Evolutionary conservation across 768 basidiomycete species (phyloP).

Genomic region (Lepiota venenata): DNA sequence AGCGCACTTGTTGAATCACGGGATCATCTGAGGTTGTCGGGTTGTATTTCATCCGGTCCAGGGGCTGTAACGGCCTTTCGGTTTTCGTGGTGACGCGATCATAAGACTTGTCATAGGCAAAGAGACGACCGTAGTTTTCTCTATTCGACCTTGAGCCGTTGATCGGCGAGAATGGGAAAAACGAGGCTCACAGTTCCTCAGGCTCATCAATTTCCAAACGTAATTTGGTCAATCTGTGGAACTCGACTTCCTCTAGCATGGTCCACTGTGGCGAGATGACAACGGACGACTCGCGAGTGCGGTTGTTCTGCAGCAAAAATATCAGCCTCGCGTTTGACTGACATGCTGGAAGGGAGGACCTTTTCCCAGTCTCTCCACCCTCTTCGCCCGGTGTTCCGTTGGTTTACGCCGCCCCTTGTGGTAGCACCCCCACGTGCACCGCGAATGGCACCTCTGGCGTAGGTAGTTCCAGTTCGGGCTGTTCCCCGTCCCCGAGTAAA

Average conservation of each 20-base stretch:
- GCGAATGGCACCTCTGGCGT: conserved; percentile 44
- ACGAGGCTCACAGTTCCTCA: conserved; percentile 72
- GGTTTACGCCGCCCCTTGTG: conserved; percentile 36
- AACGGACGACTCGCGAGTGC: conserved; percentile 89
- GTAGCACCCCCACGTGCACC: conserved; percentile 46
- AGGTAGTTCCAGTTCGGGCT: conserved; percentile 40
- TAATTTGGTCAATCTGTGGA: conserved; percentile 87
- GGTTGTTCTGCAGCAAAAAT: conserved; percentile 53
- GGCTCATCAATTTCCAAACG: conserved; percentile 92
- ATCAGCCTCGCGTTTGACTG: not conserved
- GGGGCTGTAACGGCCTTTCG: conserved; percentile 85
- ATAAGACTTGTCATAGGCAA: conserved; percentile 90
- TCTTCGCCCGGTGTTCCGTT: conserved; percentile 48
- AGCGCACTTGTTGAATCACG: conserved; percentile 80
- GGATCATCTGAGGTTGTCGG: conserved; percentile 98
- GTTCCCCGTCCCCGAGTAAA: conserved; percentile 58
- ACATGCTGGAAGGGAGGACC: conserved; percentile 38
- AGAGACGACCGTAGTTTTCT: conserved; percentile 85
- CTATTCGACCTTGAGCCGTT: conserved; percentile 33
- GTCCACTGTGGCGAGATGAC: conserved; percentile 89
- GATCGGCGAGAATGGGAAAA: conserved; percentile 8
- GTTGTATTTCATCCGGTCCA: conserved; percentile 96
- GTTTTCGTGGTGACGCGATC: conserved; percentile 95
- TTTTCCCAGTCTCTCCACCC: conserved; percentile 97
- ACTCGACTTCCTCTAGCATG: conserved; percentile 98